Base-by-base conservation (phyloP, 768 basidiomycete genomes). In the Hydnum rufescens region DNA sequence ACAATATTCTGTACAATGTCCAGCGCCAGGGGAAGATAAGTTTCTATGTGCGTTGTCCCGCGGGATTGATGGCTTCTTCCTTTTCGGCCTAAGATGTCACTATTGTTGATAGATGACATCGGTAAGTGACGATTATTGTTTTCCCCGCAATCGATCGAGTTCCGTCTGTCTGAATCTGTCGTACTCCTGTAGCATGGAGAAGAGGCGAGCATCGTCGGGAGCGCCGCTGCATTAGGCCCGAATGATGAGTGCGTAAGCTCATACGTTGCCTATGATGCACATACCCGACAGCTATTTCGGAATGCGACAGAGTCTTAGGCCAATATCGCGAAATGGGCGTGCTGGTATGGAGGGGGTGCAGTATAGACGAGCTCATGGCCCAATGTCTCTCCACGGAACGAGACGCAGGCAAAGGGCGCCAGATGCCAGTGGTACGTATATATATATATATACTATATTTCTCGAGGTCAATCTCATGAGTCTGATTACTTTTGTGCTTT, bases 311-410 rank as follows among this genome's bases (percentile, higher is more conserved):
- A 64, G 83, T 90, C 3, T 70, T 90, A 58, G 88, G 85, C 72
- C 90, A 96, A 71, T 96, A 96, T 60, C 82, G 86, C 52, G 88
- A 87, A 70, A 78, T 87, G 70, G 90, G 87, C 42, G 89, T 90
- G 3, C 71, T 95, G 4, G 68, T 93, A 1, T 92, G 86, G 80
- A 75, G 92, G 36, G 85, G 80, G 22, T 93, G 84, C 62, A 69
- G 74, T 18, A 63, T 90, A 19, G 76, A 88, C 59, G 67, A 73
- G n/a, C 68, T 83, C 54, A 92, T 96, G 86, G 78, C 78, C 0
- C 90, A 95, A 63, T 90, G 86, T 64, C 87, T 95, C 60, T 84
- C 87, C 30, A 92, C 85, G 58, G 67, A 76, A 58, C 76, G 85
- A 55, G 90, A 96, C 63, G 71, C 64, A 6, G 77, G 81, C 4